phyloP scores from a whole-genome alignment of 2,329 filamentous ascomycete genomes.

The Arthrobotrys sinensis region DNA sequence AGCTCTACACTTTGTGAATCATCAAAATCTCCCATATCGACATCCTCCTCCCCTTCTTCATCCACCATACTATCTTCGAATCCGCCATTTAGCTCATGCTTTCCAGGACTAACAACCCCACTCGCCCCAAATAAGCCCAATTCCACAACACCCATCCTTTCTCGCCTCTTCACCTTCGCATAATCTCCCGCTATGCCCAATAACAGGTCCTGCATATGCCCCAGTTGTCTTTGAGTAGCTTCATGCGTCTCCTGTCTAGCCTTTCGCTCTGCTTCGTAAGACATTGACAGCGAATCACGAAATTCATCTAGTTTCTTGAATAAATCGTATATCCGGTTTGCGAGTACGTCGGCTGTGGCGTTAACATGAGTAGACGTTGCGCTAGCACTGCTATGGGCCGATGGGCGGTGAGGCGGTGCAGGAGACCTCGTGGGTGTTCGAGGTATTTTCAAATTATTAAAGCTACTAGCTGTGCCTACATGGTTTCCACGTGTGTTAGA shows the following conservation, averaged over 20 bases:
- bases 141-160: conserved; percentile 24
- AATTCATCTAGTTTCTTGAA: conserved; percentile 37
- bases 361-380: background rate
- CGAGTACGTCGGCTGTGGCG: conserved; percentile 14
- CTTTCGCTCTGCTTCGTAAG: conserved; percentile 39
- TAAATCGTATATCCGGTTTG: conserved; percentile 26
- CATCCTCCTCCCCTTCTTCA: conserved; percentile 21
- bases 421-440: background rate
- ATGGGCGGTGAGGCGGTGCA: background rate
- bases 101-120: conserved; percentile 25
- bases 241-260: conserved; percentile 36
- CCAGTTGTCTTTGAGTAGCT: conserved; percentile 29
- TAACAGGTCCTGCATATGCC: conserved; percentile 37
- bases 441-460: background rate
- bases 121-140: conserved; percentile 36
- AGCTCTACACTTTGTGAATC: conserved; percentile 32
- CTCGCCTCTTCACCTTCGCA: conserved; percentile 17
- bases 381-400: background rate
- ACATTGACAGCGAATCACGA: conserved; percentile 16
- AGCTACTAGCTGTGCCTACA: conserved; percentile 6
- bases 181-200: conserved; percentile 22
- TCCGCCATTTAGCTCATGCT: background rate
- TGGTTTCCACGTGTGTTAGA: background rate
- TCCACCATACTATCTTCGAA: conserved; percentile 10
- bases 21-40: conserved; percentile 42